Conservation (phyloP, 192 early-diverging fungal species). For the Backusella tarrabulga region DNA sequence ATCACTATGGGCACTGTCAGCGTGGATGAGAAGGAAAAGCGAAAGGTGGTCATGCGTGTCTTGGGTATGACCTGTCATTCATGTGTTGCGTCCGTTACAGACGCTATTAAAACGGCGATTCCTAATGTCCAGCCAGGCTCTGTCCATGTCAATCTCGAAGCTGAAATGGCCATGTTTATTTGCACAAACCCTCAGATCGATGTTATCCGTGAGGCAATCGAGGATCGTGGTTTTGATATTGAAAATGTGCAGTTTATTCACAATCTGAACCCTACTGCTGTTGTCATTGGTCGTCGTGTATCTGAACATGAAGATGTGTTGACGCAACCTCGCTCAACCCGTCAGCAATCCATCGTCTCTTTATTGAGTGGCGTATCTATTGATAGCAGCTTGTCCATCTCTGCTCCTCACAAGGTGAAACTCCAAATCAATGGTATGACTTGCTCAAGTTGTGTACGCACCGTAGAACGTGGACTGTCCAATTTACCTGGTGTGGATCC, state of each 20-base stretch:
- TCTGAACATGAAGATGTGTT: neutral
- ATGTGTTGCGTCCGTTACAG: constrained; percentile 73
- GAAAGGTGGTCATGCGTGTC: constrained; percentile 37
- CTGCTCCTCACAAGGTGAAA: constrained; percentile 8
- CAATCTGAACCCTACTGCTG: constrained; percentile 16
- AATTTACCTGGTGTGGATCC: constrained; percentile 54
- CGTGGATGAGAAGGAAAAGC: neutral
- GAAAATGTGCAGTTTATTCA: constrained; percentile 30
- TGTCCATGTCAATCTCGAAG: constrained; percentile 40
- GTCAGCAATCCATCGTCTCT: neutral
- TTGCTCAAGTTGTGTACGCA: constrained; percentile 88
- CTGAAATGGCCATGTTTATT: constrained; percentile 38
- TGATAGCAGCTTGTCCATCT: neutral
- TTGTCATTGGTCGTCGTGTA: neutral
- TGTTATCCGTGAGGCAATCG: constrained; percentile 47
- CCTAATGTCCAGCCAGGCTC: constrained; percentile 49
- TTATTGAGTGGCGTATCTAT: constrained; percentile 11
- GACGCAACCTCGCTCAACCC: neutral
- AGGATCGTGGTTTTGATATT: constrained; percentile 64
- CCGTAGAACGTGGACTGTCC: constrained; percentile 73
- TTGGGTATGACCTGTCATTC: constrained; percentile 85
- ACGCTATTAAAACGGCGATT: constrained; percentile 40
- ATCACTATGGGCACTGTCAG: neutral
- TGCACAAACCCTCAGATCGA: constrained; percentile 10
- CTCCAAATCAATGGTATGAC: constrained; percentile 92